Base-by-base conservation (phyloP, 2,329 filamentous ascomycete species). In the Colletotrichum spinosum region DNA sequence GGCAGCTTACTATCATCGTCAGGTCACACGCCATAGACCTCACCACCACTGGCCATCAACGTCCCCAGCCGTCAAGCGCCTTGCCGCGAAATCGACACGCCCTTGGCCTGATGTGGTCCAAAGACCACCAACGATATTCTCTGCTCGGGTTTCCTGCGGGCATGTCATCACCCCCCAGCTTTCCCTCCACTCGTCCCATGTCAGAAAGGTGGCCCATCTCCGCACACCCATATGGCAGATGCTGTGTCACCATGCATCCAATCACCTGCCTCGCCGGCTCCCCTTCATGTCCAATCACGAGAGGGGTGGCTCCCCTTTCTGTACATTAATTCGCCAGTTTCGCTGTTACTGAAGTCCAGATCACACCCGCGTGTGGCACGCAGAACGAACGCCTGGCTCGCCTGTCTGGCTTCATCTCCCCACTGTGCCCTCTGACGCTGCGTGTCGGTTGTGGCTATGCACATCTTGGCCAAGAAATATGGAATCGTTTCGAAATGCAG, bases 371-470 rank as follows among this genome's bases (percentile, higher is more conserved):
- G 25, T 25, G 25, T 25, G 25, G 25, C 25, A 25, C 25, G 25
- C 25, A 25, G 25, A 25, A 25, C 25, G 25, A 25, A 25, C 25
- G 25, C 17, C 17, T 17, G 17, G 17, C 17, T 17, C 17, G 17
- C 17, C 17, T 17, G 17, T 17, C 3, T 17, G 17, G 17, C 25
- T 25, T 25, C 25, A 25, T 25, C 25, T 25, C 25, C 1, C 25
- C 25, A 4, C 25, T 25, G 4, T 25, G 25, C 25, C 25, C 25
- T 25, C 25, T 25, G 25, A 25, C 25, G 25, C 4, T 25, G 63
- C 63, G 33, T 35, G 48, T 62, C 9, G 34, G 17, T 44, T 65
- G 62, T 65, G 52, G 62, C 58, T 63, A 59, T 63, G 59, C 48
- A 9, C 48, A 44, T 41, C 12, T 42, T 25, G 48, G 55, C 58